phyloP scores from a whole-genome alignment of 768 basidiomycete genomes.

The Suillus sp. region DNA sequence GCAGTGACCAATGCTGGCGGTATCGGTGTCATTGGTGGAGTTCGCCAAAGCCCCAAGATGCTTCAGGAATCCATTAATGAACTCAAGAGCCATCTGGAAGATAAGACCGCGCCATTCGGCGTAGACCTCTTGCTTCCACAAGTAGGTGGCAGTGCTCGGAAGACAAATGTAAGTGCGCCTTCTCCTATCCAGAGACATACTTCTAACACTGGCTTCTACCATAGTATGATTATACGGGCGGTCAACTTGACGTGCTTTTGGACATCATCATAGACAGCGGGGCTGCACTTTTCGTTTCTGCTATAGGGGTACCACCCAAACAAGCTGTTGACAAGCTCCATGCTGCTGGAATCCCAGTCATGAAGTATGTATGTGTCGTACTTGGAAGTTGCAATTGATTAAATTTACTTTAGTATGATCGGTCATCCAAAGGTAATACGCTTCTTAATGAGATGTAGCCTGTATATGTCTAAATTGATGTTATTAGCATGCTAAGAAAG shows the following conservation, averaged over 20 bases:
- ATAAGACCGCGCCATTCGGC: slow-evolving; percentile 77
- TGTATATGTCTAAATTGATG: slow-evolving; percentile 7
- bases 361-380: slow-evolving; percentile 58
- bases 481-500: slow-evolving; percentile 68
- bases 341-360: slow-evolving; percentile 73
- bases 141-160: slow-evolving; percentile 78
- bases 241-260: slow-evolving; percentile 74
- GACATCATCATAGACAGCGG: slow-evolving; percentile 77
- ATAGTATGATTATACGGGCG: slow-evolving; percentile 74
- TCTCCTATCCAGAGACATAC: not conserved
- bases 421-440: slow-evolving; percentile 75
- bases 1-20: slow-evolving; percentile 92
- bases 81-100: slow-evolving; percentile 71
- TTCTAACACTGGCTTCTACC: not conserved
- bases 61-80: slow-evolving; percentile 69
- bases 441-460: not conserved
- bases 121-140: slow-evolving; percentile 86
- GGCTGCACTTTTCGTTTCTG: slow-evolving; percentile 80
- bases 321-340: slow-evolving; percentile 82
- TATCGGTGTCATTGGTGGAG: slow-evolving; percentile 86
- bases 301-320: slow-evolving; percentile 83
- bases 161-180: slow-evolving; percentile 61
- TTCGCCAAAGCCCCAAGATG: slow-evolving; percentile 71
- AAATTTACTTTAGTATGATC: slow-evolving; percentile 57
- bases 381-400: slow-evolving; percentile 11